Evolutionary conservation across 2,329 filamentous ascomycete genomes (phyloP).

Genomic region (Cladosporium sp.): DNA sequence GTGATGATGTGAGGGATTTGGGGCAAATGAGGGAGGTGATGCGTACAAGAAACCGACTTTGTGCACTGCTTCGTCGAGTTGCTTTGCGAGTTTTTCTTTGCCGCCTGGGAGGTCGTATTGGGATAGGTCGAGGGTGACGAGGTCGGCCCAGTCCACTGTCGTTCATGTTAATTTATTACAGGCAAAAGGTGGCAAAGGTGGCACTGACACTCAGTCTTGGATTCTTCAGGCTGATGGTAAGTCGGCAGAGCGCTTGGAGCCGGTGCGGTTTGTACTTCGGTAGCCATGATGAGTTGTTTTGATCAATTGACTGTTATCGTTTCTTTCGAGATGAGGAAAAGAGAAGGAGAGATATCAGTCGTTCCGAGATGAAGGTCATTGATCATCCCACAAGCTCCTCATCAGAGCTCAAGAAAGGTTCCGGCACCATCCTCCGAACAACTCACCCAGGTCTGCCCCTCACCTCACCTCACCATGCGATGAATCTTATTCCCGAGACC

Average conservation of each 20-base stretch:
- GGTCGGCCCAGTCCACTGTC: constrained; percentile 46
- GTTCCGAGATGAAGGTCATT: background rate
- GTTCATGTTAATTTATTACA: background rate
- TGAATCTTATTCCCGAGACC: background rate
- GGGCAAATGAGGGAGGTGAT: no score
- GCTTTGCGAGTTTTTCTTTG: constrained; percentile 50
- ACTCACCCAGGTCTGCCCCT: background rate
- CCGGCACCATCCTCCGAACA: background rate
- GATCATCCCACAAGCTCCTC: background rate
- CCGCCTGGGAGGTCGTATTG: constrained; percentile 52
- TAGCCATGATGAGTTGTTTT: background rate
- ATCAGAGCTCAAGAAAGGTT: background rate
- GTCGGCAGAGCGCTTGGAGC: background rate
- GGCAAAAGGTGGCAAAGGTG: background rate
- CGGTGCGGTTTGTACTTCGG: constrained; percentile 3
- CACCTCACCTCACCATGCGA: background rate
- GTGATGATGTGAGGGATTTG: background rate
- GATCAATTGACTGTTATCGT: no score
- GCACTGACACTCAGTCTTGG: constrained; percentile 2
- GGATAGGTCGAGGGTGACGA: constrained; percentile 55
- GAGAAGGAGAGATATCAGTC: background rate
- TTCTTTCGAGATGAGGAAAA: no score
- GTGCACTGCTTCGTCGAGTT: constrained; percentile 50
- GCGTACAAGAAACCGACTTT: constrained; percentile 53
- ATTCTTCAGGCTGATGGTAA: constrained; percentile 8